A percentile compares a stretch with the other conserved stretches of the same genome.
phyloP scores from a whole-genome alignment of 768 basidiomycete genomes.

The Mycena floridula region DNA sequence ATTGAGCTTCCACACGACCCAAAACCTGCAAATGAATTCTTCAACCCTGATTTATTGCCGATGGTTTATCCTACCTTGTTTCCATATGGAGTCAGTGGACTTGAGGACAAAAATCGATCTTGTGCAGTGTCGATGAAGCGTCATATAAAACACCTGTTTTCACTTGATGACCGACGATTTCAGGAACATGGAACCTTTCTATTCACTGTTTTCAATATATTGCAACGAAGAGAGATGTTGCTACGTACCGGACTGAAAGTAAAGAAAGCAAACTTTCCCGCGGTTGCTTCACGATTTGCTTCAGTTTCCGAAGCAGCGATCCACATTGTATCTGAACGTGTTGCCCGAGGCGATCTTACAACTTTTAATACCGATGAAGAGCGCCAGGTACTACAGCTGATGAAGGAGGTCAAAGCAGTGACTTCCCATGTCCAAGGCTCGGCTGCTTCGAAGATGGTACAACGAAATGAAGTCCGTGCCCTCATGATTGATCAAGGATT shows the following conservation, averaged over 20 bases:
- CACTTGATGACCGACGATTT: slow-evolving; percentile 13
- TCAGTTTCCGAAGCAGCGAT: slow-evolving; percentile 9
- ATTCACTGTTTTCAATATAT: slow-evolving; percentile 23
- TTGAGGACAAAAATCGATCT: slow-evolving; percentile 10
- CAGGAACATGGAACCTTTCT: slow-evolving; percentile 20
- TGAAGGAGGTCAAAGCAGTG: slow-evolving; percentile 4
- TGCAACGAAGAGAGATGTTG: slow-evolving; percentile 14
- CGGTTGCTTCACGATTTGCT: slow-evolving; percentile 10
- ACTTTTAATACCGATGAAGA: slow-evolving; percentile 13
- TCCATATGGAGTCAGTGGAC: slow-evolving; percentile 20
- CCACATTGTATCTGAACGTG: slow-evolving; percentile 5
- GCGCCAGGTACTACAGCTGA: slow-evolving; percentile 7
- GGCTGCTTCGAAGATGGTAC: slow-evolving; percentile 7
- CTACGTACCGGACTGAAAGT: slow-evolving; percentile 18
- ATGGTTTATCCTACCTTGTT: slow-evolving; percentile 20
- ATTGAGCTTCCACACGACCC: slow-evolving; percentile 13
- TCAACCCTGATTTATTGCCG: slow-evolving; percentile 11
- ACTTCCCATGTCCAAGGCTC: slow-evolving; percentile 10
- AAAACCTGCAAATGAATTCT: slow-evolving; percentile 2
- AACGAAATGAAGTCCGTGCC: slow-evolving; percentile 11
- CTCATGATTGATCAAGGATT: slow-evolving; percentile 14
- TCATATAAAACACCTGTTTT: slow-evolving; percentile 18
- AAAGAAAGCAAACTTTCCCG: slow-evolving; percentile 7
- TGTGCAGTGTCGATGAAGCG: slow-evolving; percentile 11
- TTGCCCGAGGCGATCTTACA: slow-evolving; percentile 9